These are phyloP conservation scores for Salix arbutifolia DNA, from an alignment of 345 rosid genomes.

Conservation along the genomic window DNA sequence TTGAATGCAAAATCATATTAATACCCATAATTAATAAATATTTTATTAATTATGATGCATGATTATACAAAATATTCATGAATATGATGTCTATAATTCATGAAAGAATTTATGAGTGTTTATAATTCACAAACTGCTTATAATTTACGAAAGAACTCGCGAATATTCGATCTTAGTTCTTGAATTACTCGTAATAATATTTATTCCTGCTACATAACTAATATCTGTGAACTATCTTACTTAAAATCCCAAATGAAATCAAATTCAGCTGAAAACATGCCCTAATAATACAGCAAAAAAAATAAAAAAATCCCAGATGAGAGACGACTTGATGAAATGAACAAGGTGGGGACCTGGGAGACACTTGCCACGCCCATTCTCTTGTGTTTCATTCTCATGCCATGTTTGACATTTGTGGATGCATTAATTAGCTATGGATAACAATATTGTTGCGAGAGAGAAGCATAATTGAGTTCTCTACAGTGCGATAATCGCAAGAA, in stretches of 20 bases:
- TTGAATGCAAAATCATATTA: no score
- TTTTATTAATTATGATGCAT: no score
- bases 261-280: neutral
- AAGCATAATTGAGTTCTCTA: neutral
- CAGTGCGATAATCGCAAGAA: neutral
- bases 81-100: no score
- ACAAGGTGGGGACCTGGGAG: neutral
- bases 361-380: neutral
- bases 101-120: no score
- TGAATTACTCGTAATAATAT: no score
- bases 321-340: constrained; percentile 5
- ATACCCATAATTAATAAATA: no score
- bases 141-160: no score
- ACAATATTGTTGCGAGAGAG: neutral
- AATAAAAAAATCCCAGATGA: constrained; percentile 1
- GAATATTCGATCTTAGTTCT: no score
- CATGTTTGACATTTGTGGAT: neutral
- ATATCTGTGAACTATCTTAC: neutral
- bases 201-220: neutral
- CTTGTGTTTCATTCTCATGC: neutral
- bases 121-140: no score
- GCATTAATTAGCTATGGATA: neutral
- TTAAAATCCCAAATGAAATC: no score
- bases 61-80: no score
- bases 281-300: neutral